A percentile compares a stretch with the other conserved stretches of the same genome.
Evolutionary conservation across 129 eudicot genomes (phyloP).

Genomic region (Flaveria linearis): DNA sequence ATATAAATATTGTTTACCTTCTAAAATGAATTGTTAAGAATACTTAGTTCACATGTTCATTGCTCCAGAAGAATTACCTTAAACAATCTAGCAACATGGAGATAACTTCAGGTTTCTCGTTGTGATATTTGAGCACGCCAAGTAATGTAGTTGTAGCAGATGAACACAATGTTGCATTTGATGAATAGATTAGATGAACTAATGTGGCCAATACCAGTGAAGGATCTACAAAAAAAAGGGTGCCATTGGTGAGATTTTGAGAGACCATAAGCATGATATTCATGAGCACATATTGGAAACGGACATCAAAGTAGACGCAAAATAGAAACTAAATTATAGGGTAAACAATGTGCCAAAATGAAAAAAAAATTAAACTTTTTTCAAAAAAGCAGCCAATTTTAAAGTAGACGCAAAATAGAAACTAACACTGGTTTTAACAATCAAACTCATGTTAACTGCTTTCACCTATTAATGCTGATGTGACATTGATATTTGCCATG

Average conservation of each 20-base stretch:
- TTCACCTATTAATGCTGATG: not conserved
- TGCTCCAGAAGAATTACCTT: slow-evolving; percentile 47
- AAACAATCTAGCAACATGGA: slow-evolving; percentile 69
- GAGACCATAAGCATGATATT: slow-evolving; percentile 1
- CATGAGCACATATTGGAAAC: slow-evolving; percentile 9
- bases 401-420: not conserved
- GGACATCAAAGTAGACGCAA: not conserved
- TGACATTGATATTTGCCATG: not conserved
- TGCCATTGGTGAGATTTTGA: slow-evolving; percentile 12
- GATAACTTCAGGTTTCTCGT: slow-evolving; percentile 52
- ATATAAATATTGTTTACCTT: not conserved
- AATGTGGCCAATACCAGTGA: slow-evolving; percentile 61
- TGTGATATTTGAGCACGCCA: slow-evolving; percentile 61
- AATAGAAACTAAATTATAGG: not conserved
- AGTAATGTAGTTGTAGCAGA: slow-evolving; percentile 51
- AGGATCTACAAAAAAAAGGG: slow-evolving; percentile 58
- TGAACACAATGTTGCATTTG: slow-evolving; percentile 40
- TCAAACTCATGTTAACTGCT: not conserved
- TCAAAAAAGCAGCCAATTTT: not conserved
- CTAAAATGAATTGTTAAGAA: not conserved
- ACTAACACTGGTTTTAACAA: not conserved
- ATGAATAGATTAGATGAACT: slow-evolving; percentile 50
- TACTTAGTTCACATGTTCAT: not conserved
- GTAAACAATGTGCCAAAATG: not conserved
- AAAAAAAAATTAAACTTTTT: not conserved